A percentile compares a stretch with the other conserved stretches of the same genome.
Conservation (phyloP, 208 protist genomes). For the Leishmania gerbilli region DNA sequence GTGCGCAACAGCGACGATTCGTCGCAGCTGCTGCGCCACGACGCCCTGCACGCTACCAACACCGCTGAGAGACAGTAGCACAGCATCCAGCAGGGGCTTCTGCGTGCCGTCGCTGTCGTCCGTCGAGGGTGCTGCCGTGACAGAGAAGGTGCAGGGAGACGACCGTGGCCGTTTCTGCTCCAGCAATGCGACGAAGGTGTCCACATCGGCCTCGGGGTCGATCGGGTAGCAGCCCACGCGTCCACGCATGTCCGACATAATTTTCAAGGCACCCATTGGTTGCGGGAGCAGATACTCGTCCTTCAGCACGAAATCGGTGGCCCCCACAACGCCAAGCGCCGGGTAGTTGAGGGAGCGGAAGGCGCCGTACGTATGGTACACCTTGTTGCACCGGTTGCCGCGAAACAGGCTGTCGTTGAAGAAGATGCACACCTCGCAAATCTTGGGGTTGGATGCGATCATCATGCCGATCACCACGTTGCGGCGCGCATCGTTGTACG, state of each 20-base stretch:
- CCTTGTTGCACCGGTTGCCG: conserved; percentile 93
- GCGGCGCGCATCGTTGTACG: conserved; percentile 88
- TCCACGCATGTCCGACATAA: conserved; percentile 55
- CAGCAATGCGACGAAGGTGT: conserved; percentile 43
- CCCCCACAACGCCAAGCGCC: conserved; percentile 86
- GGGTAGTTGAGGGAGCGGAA: conserved; percentile 91
- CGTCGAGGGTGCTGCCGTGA: neutral
- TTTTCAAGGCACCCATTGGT: conserved; percentile 45
- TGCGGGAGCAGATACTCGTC: conserved; percentile 57
- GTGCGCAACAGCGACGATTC: conserved; percentile 34
- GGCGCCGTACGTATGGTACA: conserved; percentile 82
- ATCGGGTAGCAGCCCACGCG: conserved; percentile 49
- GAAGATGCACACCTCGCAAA: conserved; percentile 95
- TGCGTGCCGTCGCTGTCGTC: neutral
- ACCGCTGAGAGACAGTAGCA: conserved; percentile 60
- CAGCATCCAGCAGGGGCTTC: conserved; percentile 41
- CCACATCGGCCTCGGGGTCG: conserved; percentile 51
- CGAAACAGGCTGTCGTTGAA: conserved; percentile 94
- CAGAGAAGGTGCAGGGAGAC: neutral
- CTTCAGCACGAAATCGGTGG: conserved; percentile 53
- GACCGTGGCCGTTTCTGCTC: conserved; percentile 10
- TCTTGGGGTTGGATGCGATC: conserved; percentile 76
- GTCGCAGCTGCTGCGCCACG: conserved; percentile 33
- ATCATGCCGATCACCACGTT: conserved; percentile 90
- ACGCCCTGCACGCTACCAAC: conserved; percentile 36